Base-by-base conservation (phyloP, 805 yeast genomes). In the Candida montana region DNA sequence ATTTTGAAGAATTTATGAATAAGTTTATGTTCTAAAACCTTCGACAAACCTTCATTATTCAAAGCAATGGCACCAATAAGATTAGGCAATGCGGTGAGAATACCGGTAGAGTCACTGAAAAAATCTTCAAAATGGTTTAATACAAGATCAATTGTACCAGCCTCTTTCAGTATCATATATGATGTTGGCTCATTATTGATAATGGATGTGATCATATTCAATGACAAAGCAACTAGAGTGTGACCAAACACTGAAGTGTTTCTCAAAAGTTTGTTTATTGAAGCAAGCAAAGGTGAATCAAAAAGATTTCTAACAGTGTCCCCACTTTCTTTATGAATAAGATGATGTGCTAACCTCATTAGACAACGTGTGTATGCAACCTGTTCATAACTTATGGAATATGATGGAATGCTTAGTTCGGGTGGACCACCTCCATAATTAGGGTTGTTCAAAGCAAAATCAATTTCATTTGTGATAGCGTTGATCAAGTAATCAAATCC, bases 181-280 rank as follows among this genome's bases (percentile, higher is more conserved):
- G 95, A 86, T 0, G 96, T 88, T 8, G 97, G 96, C 53, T 91
- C 97, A 50, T 83, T 84, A 57, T 90, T 91, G 23, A 90, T 79
- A 45, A 88, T 85, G 11, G 74, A 73, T 31, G 82, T 74, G 17
- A 88, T 71, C 11, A 81, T 74, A 46, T 78, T 81, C 29, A 90
- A 58, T 0, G 85, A 72, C 18, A 75, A 67, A 0, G 85, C 68
- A 12, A 85, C 59, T 12, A 86, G 61, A 13, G 77, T 71, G 31
- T 79, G 75, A 0, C 96, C 96, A 65, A 88, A 86, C 0, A 75
- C 60, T 0, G 60, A 48, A 1, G 83, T 77, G 51, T 85, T 67
- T 12, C 58, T 53, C 15, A 90, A 52, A 2, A 90, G 73, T 42
- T 65, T 69, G 47, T 77, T 81, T 48, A 88, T 63, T 23, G 83